These are phyloP conservation scores for Inonotus obliquus DNA, from an alignment of 1,284 basidiomycete species.

Conservation along the genomic window DNA sequence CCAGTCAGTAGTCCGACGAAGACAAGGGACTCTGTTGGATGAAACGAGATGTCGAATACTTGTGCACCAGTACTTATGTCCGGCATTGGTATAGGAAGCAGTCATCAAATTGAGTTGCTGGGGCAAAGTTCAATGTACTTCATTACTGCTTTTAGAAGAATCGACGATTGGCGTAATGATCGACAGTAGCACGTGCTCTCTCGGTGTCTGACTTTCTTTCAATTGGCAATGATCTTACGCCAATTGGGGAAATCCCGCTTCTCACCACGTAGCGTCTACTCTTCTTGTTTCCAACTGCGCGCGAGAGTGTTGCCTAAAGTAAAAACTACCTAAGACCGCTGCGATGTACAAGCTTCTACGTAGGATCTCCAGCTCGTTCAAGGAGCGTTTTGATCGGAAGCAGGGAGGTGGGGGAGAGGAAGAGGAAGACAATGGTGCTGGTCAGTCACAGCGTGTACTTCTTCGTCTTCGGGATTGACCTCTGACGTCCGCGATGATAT, in stretches of 20 bases:
- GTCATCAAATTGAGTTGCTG: neutral
- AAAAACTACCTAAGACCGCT: neutral
- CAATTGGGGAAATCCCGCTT: neutral
- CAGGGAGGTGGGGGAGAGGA: slow-evolving; percentile 70
- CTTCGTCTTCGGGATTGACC: neutral
- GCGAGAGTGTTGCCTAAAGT: neutral
- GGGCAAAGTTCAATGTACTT: neutral
- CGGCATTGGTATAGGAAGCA: slow-evolving; percentile 46
- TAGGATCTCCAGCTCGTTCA: slow-evolving; percentile 64
- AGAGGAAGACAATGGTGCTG: slow-evolving; percentile 74
- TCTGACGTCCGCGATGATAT: neutral
- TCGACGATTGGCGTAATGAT: neutral
- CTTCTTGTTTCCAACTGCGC: neutral
- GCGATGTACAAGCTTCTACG: slow-evolving; percentile 66
- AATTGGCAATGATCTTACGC: neutral
- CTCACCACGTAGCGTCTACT: slow-evolving; percentile 3
- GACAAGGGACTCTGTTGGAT: slow-evolving; percentile 65
- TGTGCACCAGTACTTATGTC: slow-evolving; percentile 72
- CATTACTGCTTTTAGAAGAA: neutral
- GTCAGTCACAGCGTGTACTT: slow-evolving; percentile 38
- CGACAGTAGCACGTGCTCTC: neutral
- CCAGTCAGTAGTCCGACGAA: slow-evolving; percentile 82
- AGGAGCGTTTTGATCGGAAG: slow-evolving; percentile 63
- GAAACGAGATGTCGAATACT: slow-evolving; percentile 87
- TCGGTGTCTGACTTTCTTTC: neutral